Percentiles rank a stretch among this genome's conserved stretches.
Evolutionary conservation across 129 eudicot genomes (phyloP).

Genomic region (Chrysanthemum lavandulifolium): DNA sequence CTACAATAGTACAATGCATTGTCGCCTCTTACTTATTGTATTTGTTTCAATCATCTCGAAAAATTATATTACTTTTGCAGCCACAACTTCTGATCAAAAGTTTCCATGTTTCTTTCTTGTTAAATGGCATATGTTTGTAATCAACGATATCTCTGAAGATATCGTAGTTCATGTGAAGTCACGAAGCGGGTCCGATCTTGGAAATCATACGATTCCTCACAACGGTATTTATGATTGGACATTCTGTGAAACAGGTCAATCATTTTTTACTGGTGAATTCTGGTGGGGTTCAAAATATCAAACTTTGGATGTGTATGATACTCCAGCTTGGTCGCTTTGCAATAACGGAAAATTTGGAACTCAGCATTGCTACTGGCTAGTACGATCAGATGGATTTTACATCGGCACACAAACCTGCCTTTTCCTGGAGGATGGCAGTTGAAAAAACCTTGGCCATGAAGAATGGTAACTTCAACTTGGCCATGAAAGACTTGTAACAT

Average conservation of each 20-base stretch:
- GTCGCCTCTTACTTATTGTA: neutral
- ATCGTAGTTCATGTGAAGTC: conserved; percentile 23
- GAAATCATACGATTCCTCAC: conserved; percentile 17
- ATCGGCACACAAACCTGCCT: neutral
- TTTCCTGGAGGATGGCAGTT: conserved; percentile 25
- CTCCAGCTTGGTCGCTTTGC: neutral
- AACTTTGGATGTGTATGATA: conserved; percentile 12
- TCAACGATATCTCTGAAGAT: conserved; percentile 14
- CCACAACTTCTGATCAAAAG: neutral
- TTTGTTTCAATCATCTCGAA: neutral
- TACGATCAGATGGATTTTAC: conserved; percentile 23
- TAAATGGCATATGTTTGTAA: conserved; percentile 20
- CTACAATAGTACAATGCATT: neutral
- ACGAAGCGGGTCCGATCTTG: conserved; percentile 15
- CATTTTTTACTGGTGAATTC: conserved; percentile 7
- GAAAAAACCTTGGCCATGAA: conserved; percentile 22
- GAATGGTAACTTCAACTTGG: neutral
- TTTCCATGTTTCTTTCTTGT: conserved; percentile 10
- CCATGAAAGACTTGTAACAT: too few species aligned
- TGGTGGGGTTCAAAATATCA: conserved; percentile 22
- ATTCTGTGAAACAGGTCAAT: neutral
- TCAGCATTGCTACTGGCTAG: conserved; percentile 30
- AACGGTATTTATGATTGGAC: conserved; percentile 17
- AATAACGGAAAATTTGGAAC: neutral
- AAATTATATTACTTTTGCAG: neutral